Conservation (phyloP, 192 early-diverging fungal genomes). For the Coemansia sp. region DNA sequence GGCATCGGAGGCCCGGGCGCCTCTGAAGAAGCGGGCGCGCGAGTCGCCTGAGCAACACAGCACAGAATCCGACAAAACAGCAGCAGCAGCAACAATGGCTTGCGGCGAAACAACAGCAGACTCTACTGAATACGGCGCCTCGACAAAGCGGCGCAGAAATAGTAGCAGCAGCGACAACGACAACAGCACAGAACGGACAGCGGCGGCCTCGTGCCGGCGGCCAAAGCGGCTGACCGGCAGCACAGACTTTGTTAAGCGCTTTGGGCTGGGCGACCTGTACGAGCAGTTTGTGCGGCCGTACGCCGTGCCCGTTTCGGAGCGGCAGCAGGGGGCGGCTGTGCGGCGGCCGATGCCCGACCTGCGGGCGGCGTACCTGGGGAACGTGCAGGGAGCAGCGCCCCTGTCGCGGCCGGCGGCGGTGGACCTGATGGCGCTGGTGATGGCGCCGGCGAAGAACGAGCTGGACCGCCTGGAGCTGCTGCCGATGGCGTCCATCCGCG, state of each 20-base stretch:
- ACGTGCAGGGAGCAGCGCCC: conserved; percentile 10
- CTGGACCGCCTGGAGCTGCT: conserved; percentile 31
- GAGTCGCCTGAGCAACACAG: conserved; percentile 1
- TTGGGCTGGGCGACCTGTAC: conserved; percentile 29
- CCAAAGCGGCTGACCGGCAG: conserved; percentile 26
- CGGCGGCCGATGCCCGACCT: conserved; percentile 27
- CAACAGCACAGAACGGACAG: background rate
- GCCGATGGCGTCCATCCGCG: conserved; percentile 28
- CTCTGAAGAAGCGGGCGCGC: background rate
- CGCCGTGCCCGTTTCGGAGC: background rate
- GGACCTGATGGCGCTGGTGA: conserved; percentile 32
- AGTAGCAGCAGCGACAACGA: too few relatives aligned
- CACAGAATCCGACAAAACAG: background rate
- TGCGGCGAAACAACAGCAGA: too few relatives aligned
- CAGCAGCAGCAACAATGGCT: conserved; percentile 1
- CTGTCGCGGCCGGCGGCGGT: background rate
- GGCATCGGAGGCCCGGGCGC: too few relatives aligned
- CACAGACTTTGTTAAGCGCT: conserved; percentile 31
- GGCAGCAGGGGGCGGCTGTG: background rate
- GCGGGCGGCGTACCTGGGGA: conserved; percentile 29
- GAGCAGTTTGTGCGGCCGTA: conserved; percentile 44
- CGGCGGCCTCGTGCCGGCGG: background rate
- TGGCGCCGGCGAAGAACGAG: conserved; percentile 46
- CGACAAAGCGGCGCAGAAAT: conserved; percentile 7
- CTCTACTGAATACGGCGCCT: too few relatives aligned